Base-by-base conservation (phyloP, 1,139 yeast genomes). In the Yamadazyma atlantica region DNA sequence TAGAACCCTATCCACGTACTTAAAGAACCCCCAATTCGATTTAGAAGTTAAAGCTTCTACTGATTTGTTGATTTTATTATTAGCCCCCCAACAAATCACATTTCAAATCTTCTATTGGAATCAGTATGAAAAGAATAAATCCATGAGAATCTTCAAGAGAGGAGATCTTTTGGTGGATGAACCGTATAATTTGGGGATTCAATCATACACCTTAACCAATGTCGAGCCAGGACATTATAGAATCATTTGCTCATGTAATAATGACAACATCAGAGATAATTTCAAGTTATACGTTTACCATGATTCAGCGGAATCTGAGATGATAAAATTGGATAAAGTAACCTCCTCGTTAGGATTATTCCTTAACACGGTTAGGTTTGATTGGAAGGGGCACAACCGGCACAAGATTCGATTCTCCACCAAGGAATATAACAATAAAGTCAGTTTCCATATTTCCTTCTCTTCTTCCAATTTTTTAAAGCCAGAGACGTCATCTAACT, bases 11-110 rank as follows among this genome's bases (percentile, higher is more conserved):
- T 62, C 76, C 2, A 59, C 75, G 1, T 85, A 71, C 49, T 61
- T 75, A 25, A 56, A 64, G 28, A 86, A 85, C 48, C 95, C 95
- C 0, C 88, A 85, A 46, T 84, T 66, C 50, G 60, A 64, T 31
- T 36, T 63, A 54, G 49, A 51, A 41, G 50, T 60, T 37, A 31
- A 37, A 12, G 26, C 50, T 42, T 36, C 51, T 36, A n/a, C 45
- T 8, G 37, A 54, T 29, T 12, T 64, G 0, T 34, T 54, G 8
- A 28, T 72, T 4, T 56, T 54, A 1, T 41, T 74, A 4, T 54
- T 55, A 35, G 50, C 54, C 4, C 36, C 44, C 7, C 43, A 42
- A 17, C 54, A 53, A 17, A 48, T 72, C 16, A 64, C 69, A 40
- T 49, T 72, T 17, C 80, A 77, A 40, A 34, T 80, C n/a, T 68